Base-by-base conservation (phyloP, 768 basidiomycete genomes). In the Xerocomus potaroensis region DNA sequence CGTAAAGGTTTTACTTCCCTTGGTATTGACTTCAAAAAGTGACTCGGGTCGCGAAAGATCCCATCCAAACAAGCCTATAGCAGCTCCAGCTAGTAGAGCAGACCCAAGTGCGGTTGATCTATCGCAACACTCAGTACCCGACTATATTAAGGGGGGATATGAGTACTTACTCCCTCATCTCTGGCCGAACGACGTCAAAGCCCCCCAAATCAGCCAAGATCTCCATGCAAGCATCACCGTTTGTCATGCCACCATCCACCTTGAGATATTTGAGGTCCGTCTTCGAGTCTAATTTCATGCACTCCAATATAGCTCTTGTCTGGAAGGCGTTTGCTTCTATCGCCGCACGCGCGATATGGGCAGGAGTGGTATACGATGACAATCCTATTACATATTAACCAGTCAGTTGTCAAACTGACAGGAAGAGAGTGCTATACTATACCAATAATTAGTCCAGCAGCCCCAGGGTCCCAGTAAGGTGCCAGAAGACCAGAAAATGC, bases 231-330 rank as follows among this genome's bases (percentile, higher is more conserved):
- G 88, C 66, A 60, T 95, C 91, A 27, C 90, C 89, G 54, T 94
- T 95, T 10, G 93, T 96, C 87, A 96, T 94, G 14, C 93, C 92
- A n/a, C 96, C 96, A 65, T 98, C 96, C 29, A 99, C 95, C 65
- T 87, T 94, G 53, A 99, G 81, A 56, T 87, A 78, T 60, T 85
- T 83, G 44, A 96, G 76, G 38, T 87, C 82, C 5, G 74, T 72
- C 14, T 77, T 78, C n/a, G 89, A 86, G 69, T 99, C 95, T 44
- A 87, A 71, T 63, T 88, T 84, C 87, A 99, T 99, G 60, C 89
- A 87, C 64, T 97, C 92, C 39, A 98, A 77, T 56, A 99, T 90
- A 8, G 91, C 96, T 47, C 88, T 81, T 11, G 95, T 96, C 68
- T 97, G 94, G 74, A 85, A 98, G 12, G 92, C 93, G 49, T 89